phyloP scores from a whole-genome alignment of 805 yeast species.

The Candida xiaguanensis region DNA sequence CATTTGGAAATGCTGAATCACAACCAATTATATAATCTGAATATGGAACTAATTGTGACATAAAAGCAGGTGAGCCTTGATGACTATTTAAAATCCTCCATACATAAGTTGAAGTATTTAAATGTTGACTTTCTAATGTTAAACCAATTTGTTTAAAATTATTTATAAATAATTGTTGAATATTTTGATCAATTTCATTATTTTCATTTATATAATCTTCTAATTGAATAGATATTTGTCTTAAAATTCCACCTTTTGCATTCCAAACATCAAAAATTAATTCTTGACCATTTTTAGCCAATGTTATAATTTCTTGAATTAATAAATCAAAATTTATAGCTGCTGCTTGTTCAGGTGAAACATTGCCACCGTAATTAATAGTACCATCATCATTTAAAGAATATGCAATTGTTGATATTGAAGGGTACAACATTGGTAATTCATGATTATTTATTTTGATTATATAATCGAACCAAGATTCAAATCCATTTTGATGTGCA shows the following conservation, averaged over 20 bases:
- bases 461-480: conserved; percentile 85
- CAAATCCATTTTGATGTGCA: conserved; percentile 44
- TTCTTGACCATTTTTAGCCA: conserved; percentile 27
- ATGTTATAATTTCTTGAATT: conserved; percentile 37
- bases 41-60: conserved; percentile 78
- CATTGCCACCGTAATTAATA: conserved; percentile 31
- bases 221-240: conserved; percentile 29
- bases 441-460: conserved; percentile 77
- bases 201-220: conserved; percentile 14
- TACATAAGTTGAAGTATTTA: conserved; percentile 72
- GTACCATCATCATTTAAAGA: conserved; percentile 40
- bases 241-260: conserved; percentile 72
- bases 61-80: conserved; percentile 75
- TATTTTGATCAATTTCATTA: conserved; percentile 14
- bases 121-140: conserved; percentile 72
- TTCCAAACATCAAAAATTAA: conserved; percentile 71
- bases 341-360: conserved; percentile 31
- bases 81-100: conserved; percentile 81
- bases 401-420: conserved; percentile 24
- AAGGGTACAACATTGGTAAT: conserved; percentile 37
- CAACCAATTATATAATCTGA: conserved; percentile 83
- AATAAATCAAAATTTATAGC: conserved; percentile 41
- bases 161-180: conserved; percentile 18
- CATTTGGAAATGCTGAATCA: conserved; percentile 56
- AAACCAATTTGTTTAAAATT: conserved; percentile 57